phyloP scores from a whole-genome alignment of 805 yeast genomes.

The Metschnikowia matae region DNA sequence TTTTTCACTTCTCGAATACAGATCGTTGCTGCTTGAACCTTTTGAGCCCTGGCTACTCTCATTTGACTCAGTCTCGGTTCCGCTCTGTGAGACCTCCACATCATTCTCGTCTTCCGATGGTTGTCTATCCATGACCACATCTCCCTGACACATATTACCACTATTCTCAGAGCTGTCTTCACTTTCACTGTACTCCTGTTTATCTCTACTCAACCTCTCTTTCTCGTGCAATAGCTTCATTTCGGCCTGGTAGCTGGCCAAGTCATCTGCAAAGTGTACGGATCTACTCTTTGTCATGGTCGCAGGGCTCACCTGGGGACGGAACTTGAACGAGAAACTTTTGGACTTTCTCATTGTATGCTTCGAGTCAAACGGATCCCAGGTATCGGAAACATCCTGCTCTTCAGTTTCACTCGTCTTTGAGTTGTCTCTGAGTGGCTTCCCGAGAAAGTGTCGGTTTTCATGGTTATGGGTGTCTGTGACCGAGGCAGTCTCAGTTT shows the following conservation, averaged over 20 bases:
- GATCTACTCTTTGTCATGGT: constrained; percentile 14
- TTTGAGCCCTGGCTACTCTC: neutral
- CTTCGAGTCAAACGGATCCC: constrained; percentile 13
- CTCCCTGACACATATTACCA: neutral
- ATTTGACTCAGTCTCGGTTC: neutral
- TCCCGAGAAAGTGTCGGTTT: constrained; percentile 11
- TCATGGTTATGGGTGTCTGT: constrained; percentile 9
- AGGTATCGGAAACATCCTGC: constrained; percentile 1
- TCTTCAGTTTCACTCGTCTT: neutral
- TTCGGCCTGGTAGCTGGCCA: constrained; percentile 11
- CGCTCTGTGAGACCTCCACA: neutral
- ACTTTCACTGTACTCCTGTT: neutral
- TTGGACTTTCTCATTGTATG: constrained; percentile 10
- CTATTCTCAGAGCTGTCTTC: neutral
- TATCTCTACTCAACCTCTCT: neutral
- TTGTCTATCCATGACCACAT: neutral
- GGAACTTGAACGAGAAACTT: constrained; percentile 10
- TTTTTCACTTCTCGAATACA: neutral
- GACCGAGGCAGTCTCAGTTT: constrained; percentile 9
- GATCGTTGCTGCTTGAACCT: neutral
- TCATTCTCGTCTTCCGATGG: neutral
- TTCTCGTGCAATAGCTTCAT: neutral
- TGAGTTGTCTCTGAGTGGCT: constrained; percentile 3
- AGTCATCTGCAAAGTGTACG: constrained; percentile 16
- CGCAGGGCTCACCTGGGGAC: neutral